Base-by-base conservation (phyloP, 2,329 filamentous ascomycete genomes). In the Myriosclerotinia scirpicola region DNA sequence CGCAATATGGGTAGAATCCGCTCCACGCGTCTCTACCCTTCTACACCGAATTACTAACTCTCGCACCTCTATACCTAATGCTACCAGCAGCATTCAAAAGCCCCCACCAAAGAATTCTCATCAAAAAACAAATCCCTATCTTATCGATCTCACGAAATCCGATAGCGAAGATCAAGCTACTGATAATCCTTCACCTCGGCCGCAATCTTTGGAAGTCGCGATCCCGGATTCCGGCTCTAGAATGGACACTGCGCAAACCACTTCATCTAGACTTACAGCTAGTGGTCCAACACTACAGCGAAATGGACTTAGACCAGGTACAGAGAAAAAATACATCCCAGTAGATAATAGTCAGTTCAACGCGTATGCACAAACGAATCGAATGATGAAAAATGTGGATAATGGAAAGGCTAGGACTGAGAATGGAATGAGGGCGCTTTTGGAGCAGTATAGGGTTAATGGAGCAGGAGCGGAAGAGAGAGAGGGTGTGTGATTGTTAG, bases 311-410 rank as follows among this genome's bases (percentile, higher is more conserved):
- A 9, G 0, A 26, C 17, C 44, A 9, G 54, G 44, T n/a, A 14
- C 36, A 12, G 42, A 26, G n/a, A 50, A 11, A 40, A 52, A 48
- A 38, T 73, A 73, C 54, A 56, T 69, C 1, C 69, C 71, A 2
- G 71, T 71, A n/a, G 67, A 73, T 56, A 74, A 73, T 58, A 66
- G 61, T 14, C 53, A 26, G 3, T 68, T 73, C 46, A 30, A 34
- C 12, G 66, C 67, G 5, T 73, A 74, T 64, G 67, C 65, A 36
- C 59, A 69, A 44, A 73, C 72, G 8, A 44, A 67, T 40, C 26
- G 30, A 5, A 54, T 61, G 14, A 68, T 70, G 64, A 63, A 54
- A 14, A n/a, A 30, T n/a, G 40, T 38, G 17, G 60, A 50, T 30
- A 65, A 22, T 14, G 64, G 50, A 40, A 66, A 30, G 8, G 50